Percentiles rank a stretch among this genome's conserved stretches.
These are phyloP conservation scores for Tuber magnatum DNA, from an alignment of 495 filamentous ascomycete genomes.

Conservation along the genomic window DNA sequence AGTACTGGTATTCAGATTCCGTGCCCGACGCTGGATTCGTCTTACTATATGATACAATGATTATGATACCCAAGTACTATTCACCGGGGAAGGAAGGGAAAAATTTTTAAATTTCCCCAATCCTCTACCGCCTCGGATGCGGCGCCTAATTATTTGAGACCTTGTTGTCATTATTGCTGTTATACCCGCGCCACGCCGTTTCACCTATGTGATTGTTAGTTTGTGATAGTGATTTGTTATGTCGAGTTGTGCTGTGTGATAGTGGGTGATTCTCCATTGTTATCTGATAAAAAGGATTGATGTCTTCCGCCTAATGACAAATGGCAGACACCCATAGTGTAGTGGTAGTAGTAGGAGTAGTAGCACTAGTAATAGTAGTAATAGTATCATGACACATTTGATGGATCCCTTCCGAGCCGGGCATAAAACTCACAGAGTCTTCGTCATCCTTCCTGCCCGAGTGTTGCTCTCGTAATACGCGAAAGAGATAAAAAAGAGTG, in stretches of 20 bases:
- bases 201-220: constrained; percentile 1
- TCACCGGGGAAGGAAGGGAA: not conserved
- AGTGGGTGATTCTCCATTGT: not conserved
- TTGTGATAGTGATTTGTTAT: not conserved
- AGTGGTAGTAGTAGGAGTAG: no score
- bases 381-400: not conserved
- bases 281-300: not conserved
- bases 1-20: no score
- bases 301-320: not conserved
- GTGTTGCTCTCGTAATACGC: not conserved
- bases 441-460: not conserved
- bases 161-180: not conserved
- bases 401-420: not conserved
- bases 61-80: no score
- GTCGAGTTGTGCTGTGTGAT: not conserved
- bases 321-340: not conserved
- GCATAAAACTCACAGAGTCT: not conserved
- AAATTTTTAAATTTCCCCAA: no score
- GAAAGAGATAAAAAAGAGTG: not conserved
- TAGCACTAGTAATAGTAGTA: not conserved
- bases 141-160: not conserved
- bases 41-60: no score
- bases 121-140: not conserved
- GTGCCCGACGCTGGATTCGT: no score
- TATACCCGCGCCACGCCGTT: not conserved